Conservation (phyloP, 768 basidiomycete genomes). For the Mycena vulgaris region DNA sequence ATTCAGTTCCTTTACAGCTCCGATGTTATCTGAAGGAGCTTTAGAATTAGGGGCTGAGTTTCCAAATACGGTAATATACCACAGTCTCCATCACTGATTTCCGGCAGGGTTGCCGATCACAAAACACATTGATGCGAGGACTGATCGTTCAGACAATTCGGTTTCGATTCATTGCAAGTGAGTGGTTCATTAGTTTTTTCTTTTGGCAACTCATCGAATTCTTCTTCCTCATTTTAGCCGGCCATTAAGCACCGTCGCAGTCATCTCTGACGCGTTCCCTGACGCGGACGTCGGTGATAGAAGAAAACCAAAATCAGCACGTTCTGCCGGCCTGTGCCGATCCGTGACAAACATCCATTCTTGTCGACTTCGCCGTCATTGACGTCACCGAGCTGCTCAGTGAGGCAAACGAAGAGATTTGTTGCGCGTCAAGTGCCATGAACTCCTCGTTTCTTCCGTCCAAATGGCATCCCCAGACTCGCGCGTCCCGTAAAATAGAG, state of each 20-base stretch:
- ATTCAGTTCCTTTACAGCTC: no score
- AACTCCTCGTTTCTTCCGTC: constrained; percentile 1
- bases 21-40: no score
- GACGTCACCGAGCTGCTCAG: constrained; percentile 16
- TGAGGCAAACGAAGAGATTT: constrained; percentile 3
- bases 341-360: constrained; percentile 11
- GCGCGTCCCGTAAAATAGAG: constrained; percentile 4
- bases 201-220: background rate
- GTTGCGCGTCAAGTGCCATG: background rate
- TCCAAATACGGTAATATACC: no score
- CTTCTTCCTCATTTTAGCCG: constrained; percentile 9
- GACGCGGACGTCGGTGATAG: constrained; percentile 15
- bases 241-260: constrained; percentile 14
- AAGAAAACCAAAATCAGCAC: constrained; percentile 13
- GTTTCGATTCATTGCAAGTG: constrained; percentile 11
- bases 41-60: no score
- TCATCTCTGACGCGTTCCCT: constrained; percentile 17
- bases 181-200: background rate
- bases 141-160: constrained; percentile 6
- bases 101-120: no score
- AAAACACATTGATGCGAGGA: no score
- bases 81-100: no score
- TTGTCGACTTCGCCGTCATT: constrained; percentile 9
- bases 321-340: constrained; percentile 18
- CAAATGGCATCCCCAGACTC: background rate